phyloP scores from a whole-genome alignment of 768 basidiomycete species.

The Auriscalpium orientale region DNA sequence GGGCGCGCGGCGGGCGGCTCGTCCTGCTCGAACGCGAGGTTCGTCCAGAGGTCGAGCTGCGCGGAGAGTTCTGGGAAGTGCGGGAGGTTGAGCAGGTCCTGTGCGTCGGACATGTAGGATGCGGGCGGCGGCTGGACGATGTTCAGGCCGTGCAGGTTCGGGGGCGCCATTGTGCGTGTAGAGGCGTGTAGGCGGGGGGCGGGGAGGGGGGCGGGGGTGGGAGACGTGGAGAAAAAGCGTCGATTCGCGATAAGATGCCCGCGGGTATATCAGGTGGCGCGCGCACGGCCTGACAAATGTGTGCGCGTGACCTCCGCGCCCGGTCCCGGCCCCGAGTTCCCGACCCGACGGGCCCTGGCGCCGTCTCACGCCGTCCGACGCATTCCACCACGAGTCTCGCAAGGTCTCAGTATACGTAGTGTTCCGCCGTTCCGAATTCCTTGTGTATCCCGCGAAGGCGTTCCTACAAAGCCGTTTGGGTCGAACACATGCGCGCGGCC shows the following conservation, averaged over 20 bases:
- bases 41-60: constrained; percentile 80
- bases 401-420: too few relatives aligned
- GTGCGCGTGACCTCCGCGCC: not conserved
- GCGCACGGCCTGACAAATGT: not conserved
- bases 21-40: constrained; percentile 71
- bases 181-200: not conserved
- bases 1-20: constrained; percentile 41
- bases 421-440: too few relatives aligned
- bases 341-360: not conserved
- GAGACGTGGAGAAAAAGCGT: not conserved
- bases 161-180: constrained; percentile 42
- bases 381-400: too few relatives aligned
- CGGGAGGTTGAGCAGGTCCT: constrained; percentile 56
- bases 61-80: constrained; percentile 69
- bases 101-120: constrained; percentile 26
- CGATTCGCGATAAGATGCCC: not conserved
- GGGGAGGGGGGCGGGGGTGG: not conserved
- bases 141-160: constrained; percentile 73
- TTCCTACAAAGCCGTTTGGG: too few relatives aligned
- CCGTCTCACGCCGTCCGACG: too few relatives aligned
- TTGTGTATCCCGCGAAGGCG: too few relatives aligned
- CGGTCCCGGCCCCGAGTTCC: not conserved
- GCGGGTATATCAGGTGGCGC: not conserved
- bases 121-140: constrained; percentile 51
- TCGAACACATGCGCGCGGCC: too few relatives aligned